Percentiles rank a stretch among this genome's conserved stretches.
Conservation (phyloP, 2,329 filamentous ascomycete species). For the Cercospora zeae-maydis region DNA sequence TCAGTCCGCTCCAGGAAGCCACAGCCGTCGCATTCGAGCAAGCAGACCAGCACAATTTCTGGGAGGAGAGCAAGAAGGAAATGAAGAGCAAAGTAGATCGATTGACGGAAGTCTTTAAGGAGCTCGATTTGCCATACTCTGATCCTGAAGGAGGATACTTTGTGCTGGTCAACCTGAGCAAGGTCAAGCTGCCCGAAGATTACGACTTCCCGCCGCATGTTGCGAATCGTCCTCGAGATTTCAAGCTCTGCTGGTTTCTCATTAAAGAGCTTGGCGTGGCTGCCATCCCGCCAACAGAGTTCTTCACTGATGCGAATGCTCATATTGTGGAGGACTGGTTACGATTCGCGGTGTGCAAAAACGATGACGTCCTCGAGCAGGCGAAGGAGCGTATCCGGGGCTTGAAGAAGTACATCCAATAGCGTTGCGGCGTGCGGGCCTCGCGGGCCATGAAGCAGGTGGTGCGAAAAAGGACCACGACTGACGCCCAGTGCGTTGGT, state of each 20-base stretch:
- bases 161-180: slow-evolving; percentile 87
- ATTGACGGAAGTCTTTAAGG: slow-evolving; percentile 66
- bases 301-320: slow-evolving; percentile 82
- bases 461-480: background rate
- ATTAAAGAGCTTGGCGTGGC: slow-evolving; percentile 96
- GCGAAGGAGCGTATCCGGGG: slow-evolving; percentile 50
- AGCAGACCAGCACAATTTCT: slow-evolving; percentile 81
- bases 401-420: slow-evolving; percentile 49
- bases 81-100: slow-evolving; percentile 86
- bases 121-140: slow-evolving; percentile 61
- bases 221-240: slow-evolving; percentile 79
- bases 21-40: slow-evolving; percentile 91
- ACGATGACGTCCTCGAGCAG: slow-evolving; percentile 66
- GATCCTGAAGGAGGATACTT: slow-evolving; percentile 97
- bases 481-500: background rate
- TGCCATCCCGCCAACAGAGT: slow-evolving; percentile 93
- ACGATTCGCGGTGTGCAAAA: slow-evolving; percentile 93
- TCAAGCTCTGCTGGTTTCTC: slow-evolving; percentile 92
- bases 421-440: background rate
- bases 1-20: slow-evolving; percentile 91
- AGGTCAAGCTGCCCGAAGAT: slow-evolving; percentile 75
- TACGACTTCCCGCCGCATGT: slow-evolving; percentile 92
- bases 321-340: slow-evolving; percentile 89
- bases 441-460: background rate
- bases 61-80: slow-evolving; percentile 74